Evolutionary conservation across 331 rosid species (phyloP), one percentile per base, ranked within the genome.

Genomic region (Malus hybrid): DNA sequence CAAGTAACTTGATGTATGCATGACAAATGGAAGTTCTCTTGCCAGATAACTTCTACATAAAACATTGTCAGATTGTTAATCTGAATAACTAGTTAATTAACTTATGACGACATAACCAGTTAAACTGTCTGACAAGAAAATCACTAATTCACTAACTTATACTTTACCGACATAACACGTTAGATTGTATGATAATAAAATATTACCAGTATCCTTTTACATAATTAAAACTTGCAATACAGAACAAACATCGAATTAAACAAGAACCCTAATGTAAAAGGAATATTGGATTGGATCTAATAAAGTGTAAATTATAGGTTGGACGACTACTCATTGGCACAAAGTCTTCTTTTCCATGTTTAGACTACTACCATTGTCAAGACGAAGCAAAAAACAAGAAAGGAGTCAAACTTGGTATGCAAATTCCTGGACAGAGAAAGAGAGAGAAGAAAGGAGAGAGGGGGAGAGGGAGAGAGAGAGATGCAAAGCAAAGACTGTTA

Each of bases 401-500:
- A 73, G 68, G 44, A 44, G 77, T 58, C 77, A 42, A 60, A 39
- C 19, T 61, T 5, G 19, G 77, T 22, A 73, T 28, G 68, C 13
- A 16, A 63, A 24, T 14, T 28, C 36, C 22, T 10, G 5, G 14
- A 42, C 5, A 42, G 48, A 42, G 48, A 42, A 0, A 10, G 48
- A 42, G 48, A 42, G 9, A 33, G 36, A 33, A 36, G 44, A 36
- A 8, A 36, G 44, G 13, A 10, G 46, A 39, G 46, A 36, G 42
- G 2, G 11, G 19, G 19, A 36, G 42, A 7, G 11, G 19, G 19
- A 7, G 5, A 58, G 2, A 28, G 33, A 60, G 18, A 60, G 15
- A 60, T 62, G 36, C 76, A 53, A 13, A 48, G 61, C 2, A 71
- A 20, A 65, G 67, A 78, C 4, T 26, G 14, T 53, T 88, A 93